A percentile compares a stretch with the other conserved stretches of the same genome.
Evolutionary conservation across 768 basidiomycete genomes (phyloP).

Genomic region (Kwoniella dendrophila): DNA sequence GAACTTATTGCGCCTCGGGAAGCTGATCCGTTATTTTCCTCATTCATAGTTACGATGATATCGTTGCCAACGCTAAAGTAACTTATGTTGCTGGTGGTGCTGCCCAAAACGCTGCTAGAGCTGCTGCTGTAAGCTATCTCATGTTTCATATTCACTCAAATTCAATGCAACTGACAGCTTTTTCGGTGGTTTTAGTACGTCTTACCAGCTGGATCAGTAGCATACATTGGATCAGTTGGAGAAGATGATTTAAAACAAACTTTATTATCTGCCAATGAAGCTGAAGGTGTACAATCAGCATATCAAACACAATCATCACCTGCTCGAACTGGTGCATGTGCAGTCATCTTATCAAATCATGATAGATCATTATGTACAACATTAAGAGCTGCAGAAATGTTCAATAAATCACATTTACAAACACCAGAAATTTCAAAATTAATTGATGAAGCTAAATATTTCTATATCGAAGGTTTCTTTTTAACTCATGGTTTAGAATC

Average conservation of each 20-base stretch:
- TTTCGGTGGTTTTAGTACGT: conserved; percentile 69
- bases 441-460: conserved; percentile 77
- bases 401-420: conserved; percentile 75
- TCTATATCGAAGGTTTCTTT: conserved; percentile 97
- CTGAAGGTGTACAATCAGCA: conserved; percentile 82
- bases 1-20: not conserved
- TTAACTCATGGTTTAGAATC: conserved; percentile 83
- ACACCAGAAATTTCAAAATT: conserved; percentile 74
- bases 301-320: conserved; percentile 81
- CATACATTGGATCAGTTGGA: conserved; percentile 92
- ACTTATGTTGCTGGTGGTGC: conserved; percentile 97
- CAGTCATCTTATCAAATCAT: conserved; percentile 91
- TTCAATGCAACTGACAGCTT: conserved; percentile 1
- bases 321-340: conserved; percentile 92
- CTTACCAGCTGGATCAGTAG: conserved; percentile 82
- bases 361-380: conserved; percentile 90
- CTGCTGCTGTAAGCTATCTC: conserved; percentile 74
- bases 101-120: conserved; percentile 93
- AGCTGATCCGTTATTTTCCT: conserved; percentile 2
- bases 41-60: conserved; percentile 79
- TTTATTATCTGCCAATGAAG: conserved; percentile 83
- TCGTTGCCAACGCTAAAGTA: conserved; percentile 72
- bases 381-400: conserved; percentile 85
- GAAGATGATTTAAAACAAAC: conserved; percentile 89
- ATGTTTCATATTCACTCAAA: not conserved